These are phyloP conservation scores for Trichaptum fuscoviolaceum DNA, from an alignment of 768 basidiomycete species.

Conservation along the genomic window DNA sequence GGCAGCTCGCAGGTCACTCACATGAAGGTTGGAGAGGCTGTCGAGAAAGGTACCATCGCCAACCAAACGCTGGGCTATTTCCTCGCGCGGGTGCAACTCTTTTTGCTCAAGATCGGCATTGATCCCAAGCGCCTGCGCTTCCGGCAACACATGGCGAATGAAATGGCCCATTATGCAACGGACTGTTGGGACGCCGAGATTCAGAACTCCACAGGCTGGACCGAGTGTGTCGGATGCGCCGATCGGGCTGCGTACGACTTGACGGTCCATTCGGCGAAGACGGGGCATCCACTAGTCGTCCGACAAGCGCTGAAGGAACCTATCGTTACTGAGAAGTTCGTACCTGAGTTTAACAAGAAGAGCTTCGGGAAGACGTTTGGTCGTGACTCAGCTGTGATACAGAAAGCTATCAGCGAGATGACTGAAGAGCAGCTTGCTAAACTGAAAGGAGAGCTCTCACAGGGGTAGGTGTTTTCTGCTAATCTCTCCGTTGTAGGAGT, in stretches of 20 bases:
- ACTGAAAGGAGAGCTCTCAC: slow-evolving; percentile 64
- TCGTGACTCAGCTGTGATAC: slow-evolving; percentile 65
- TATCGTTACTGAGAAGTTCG: slow-evolving; percentile 72
- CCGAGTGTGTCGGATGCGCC: slow-evolving; percentile 98
- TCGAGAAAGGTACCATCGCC: slow-evolving; percentile 79
- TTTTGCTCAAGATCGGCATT: slow-evolving; percentile 88
- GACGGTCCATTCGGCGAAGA: slow-evolving; percentile 79
- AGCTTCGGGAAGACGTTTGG: slow-evolving; percentile 84
- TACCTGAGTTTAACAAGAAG: slow-evolving; percentile 84
- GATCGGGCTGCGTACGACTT: slow-evolving; percentile 97
- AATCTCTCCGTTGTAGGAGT: slow-evolving; percentile 6
- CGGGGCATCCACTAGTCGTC: slow-evolving; percentile 82
- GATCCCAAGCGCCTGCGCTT: slow-evolving; percentile 79
- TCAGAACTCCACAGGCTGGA: slow-evolving; percentile 89
- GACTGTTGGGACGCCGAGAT: slow-evolving; percentile 99
- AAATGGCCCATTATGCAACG: slow-evolving; percentile 99
- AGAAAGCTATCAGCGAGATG: slow-evolving; percentile 59
- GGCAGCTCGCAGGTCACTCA: slow-evolving; percentile 60
- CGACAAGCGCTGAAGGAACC: slow-evolving; percentile 83
- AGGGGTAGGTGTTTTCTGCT: slow-evolving; percentile 50
- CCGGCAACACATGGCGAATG: slow-evolving; percentile 97
- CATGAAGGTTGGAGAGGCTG: slow-evolving; percentile 86
- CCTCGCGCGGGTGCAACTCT: slow-evolving; percentile 85
- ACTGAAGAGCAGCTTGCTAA: slow-evolving; percentile 58
- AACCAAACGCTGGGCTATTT: slow-evolving; percentile 99